Percentiles rank a stretch among this genome's conserved stretches.
Evolutionary conservation across 176 grass and related monocot species (phyloP).

Genomic region (Zea luxurians): DNA sequence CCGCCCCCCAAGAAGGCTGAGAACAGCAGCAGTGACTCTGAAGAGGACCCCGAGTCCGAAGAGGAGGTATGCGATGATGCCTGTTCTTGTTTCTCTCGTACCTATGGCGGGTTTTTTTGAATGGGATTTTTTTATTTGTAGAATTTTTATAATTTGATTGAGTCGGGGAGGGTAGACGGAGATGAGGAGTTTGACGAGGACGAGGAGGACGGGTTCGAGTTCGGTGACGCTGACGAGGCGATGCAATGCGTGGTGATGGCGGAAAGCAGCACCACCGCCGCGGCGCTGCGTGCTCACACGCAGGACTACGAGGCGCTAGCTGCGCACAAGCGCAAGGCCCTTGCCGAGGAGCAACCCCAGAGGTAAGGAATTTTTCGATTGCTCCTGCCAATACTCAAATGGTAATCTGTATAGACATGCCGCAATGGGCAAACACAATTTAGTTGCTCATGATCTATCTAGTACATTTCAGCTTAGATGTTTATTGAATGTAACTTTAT

Average conservation of each 20-base stretch:
- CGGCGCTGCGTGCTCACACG: background rate
- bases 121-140: background rate
- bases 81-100: background rate
- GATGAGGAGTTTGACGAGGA: slow-evolving; percentile 23
- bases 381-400: background rate
- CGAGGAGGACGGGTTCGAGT: slow-evolving; percentile 47
- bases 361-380: slow-evolving; percentile 1
- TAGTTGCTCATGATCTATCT: background rate
- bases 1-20: slow-evolving; percentile 50
- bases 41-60: slow-evolving; percentile 64
- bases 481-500: background rate
- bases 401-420: background rate
- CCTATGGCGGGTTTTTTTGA: no score
- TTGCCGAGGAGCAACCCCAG: slow-evolving; percentile 48
- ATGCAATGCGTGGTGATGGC: slow-evolving; percentile 46
- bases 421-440: background rate
- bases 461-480: background rate
- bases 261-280: background rate
- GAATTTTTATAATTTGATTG: background rate
- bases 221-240: slow-evolving; percentile 42
- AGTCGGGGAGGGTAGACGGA: background rate
- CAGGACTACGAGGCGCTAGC: slow-evolving; percentile 68
- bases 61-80: slow-evolving; percentile 45
- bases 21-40: slow-evolving; percentile 55
- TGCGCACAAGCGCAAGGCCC: slow-evolving; percentile 65